These are phyloP conservation scores for Oldenlandia corymbosa DNA, from an alignment of 257 asterid genomes.

Conservation along the genomic window DNA sequence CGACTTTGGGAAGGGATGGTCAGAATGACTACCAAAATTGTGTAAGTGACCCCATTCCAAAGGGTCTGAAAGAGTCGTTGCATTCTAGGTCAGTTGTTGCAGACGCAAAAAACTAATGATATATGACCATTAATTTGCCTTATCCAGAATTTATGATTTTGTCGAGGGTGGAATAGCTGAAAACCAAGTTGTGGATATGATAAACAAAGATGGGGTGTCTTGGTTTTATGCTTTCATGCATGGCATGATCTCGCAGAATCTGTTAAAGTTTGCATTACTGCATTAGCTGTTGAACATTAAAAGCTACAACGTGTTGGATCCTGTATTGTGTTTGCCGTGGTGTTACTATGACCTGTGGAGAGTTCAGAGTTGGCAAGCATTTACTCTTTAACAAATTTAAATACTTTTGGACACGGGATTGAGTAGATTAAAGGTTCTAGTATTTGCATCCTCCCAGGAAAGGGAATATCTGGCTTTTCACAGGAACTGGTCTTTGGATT, in stretches of 20 bases:
- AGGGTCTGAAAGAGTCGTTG: conserved; percentile 17
- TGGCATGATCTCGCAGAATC: conserved; percentile 34
- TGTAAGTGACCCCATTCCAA: conserved; percentile 38
- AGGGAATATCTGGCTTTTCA: conserved; percentile 74
- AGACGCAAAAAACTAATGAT: conserved; percentile 23
- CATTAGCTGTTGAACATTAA: conserved; percentile 61
- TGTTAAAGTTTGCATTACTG: conserved; percentile 42
- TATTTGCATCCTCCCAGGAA: conserved; percentile 44
- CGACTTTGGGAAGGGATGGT: conserved; percentile 14
- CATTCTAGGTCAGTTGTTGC: conserved; percentile 18
- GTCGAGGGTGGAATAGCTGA: conserved; percentile 39
- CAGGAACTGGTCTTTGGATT: conserved; percentile 61
- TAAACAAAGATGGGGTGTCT: conserved; percentile 73
- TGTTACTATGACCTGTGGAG: conserved; percentile 51
- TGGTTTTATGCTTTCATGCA: conserved; percentile 52
- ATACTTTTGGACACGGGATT: conserved; percentile 60
- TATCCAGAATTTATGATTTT: conserved; percentile 59
- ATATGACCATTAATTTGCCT: conserved; percentile 47
- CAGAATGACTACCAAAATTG: conserved; percentile 21
- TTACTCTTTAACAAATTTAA: conserved; percentile 24
- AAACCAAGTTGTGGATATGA: conserved; percentile 74
- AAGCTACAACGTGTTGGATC: conserved; percentile 35
- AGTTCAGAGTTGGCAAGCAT: conserved; percentile 48
- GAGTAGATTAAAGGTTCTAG: conserved; percentile 45
- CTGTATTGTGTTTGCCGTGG: conserved; percentile 42